phyloP scores from a whole-genome alignment of 805 yeast genomes.

The Zygotorulaspora sp. region DNA sequence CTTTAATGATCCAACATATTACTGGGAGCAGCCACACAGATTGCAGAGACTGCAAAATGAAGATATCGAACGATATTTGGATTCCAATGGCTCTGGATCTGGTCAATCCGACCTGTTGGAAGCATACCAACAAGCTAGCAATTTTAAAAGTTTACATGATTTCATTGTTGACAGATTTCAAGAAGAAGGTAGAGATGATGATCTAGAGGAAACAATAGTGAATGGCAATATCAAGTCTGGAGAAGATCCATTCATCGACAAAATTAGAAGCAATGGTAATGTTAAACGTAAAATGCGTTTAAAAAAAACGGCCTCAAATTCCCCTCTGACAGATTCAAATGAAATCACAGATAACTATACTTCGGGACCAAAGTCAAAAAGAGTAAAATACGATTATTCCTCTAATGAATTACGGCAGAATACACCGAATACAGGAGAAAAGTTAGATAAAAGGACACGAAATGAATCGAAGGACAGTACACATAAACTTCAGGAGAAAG shows the following conservation, averaged over 20 bases:
- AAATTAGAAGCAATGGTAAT: conserved; percentile 3
- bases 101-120: conserved; percentile 23
- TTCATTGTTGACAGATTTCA: conserved; percentile 25
- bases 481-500: conserved; percentile 1
- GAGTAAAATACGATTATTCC: conserved; percentile 1
- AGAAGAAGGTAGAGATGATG: conserved; percentile 26
- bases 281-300: conserved; percentile 7
- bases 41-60: conserved; percentile 18
- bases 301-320: background rate
- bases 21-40: conserved; percentile 33
- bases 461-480: conserved; percentile 1
- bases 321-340: conserved; percentile 1
- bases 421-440: conserved; percentile 1
- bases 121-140: conserved; percentile 31
- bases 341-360: background rate
- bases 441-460: conserved; percentile 4
- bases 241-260: conserved; percentile 30
- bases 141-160: conserved; percentile 21
- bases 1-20: conserved; percentile 35
- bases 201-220: conserved; percentile 15
- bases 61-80: conserved; percentile 19
- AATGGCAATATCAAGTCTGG: conserved; percentile 20
- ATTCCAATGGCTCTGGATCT: conserved; percentile 11
- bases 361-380: conserved; percentile 1
- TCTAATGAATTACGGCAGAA: background rate